These are phyloP conservation scores for Verticillium tricorpus DNA, from an alignment of 2,329 filamentous ascomycete species.

Conservation along the genomic window DNA sequence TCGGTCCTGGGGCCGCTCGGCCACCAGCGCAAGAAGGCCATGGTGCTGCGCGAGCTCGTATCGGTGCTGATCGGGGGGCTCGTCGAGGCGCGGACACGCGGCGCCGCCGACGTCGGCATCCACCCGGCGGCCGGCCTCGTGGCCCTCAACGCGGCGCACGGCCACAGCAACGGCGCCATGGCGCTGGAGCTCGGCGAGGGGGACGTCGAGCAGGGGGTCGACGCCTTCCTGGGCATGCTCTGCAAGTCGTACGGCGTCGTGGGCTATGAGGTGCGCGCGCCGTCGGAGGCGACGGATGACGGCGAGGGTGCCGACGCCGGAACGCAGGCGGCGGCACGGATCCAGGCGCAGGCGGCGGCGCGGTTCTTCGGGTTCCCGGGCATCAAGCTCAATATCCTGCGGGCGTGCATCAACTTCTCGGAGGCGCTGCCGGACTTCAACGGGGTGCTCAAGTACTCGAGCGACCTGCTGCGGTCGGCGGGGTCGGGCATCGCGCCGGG, in stretches of 20 bases:
- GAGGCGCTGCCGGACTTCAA: slow-evolving; percentile 90
- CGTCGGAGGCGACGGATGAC: slow-evolving; percentile 14
- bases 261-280: slow-evolving; percentile 33
- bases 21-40: slow-evolving; percentile 82
- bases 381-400: slow-evolving; percentile 81
- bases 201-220: slow-evolving; percentile 63
- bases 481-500: slow-evolving; percentile 76
- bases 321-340: slow-evolving; percentile 49
- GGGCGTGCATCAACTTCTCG: slow-evolving; percentile 88
- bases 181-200: slow-evolving; percentile 59
- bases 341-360: slow-evolving; percentile 52
- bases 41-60: slow-evolving; percentile 82
- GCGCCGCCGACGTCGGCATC: slow-evolving; percentile 92
- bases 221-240: slow-evolving; percentile 55
- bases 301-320: slow-evolving; percentile 39
- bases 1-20: slow-evolving; percentile 78
- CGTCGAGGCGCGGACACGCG: slow-evolving; percentile 84
- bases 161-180: slow-evolving; percentile 44
- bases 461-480: slow-evolving; percentile 75
- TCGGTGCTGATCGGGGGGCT: slow-evolving; percentile 78
- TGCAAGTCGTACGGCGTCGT: slow-evolving; percentile 63
- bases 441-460: slow-evolving; percentile 83
- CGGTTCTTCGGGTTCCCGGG: slow-evolving; percentile 72
- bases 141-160: slow-evolving; percentile 55
- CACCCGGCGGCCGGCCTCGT: slow-evolving; percentile 87